Evolutionary conservation across 176 grass and related monocot species (phyloP).

Genomic region (Calamus simplicifolius): DNA sequence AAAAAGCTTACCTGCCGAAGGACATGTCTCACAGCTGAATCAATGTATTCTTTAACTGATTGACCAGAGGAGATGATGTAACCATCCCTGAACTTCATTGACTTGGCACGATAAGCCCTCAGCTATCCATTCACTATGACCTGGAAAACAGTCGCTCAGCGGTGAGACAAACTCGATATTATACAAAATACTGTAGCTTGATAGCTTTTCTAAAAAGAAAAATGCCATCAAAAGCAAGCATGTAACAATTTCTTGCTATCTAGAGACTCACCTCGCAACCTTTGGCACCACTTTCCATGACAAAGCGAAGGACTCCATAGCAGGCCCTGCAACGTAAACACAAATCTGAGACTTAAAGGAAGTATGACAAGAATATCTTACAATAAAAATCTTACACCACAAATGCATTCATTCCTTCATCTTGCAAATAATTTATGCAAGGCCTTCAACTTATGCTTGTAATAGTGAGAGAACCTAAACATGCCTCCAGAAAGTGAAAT

Average conservation of each 20-base stretch:
- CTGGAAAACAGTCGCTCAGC: slow-evolving; percentile 2
- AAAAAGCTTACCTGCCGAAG: slow-evolving; percentile 60
- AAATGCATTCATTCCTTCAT: too few relatives aligned
- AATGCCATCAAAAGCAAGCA: too few relatives aligned
- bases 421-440: too few relatives aligned
- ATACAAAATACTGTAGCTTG: too few relatives aligned
- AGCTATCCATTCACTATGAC: slow-evolving; percentile 89
- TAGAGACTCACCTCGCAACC: slow-evolving; percentile 51
- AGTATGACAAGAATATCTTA: too few relatives aligned
- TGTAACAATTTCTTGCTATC: too few relatives aligned
- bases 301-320: slow-evolving; percentile 92
- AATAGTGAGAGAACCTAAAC: too few relatives aligned
- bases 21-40: slow-evolving; percentile 71
- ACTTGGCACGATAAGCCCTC: slow-evolving; percentile 81
- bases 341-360: too few relatives aligned
- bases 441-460: too few relatives aligned
- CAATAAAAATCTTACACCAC: too few relatives aligned
- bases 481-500: too few relatives aligned
- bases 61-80: slow-evolving; percentile 95
- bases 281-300: slow-evolving; percentile 95
- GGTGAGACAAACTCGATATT: neutral
- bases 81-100: slow-evolving; percentile 91
- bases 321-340: slow-evolving; percentile 47
- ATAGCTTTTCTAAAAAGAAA: too few relatives aligned
- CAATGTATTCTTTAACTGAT: slow-evolving; percentile 85